Percentiles rank a stretch among this genome's conserved stretches.
phyloP scores from a whole-genome alignment of 306 rosid species.

The Geum urbanum region DNA sequence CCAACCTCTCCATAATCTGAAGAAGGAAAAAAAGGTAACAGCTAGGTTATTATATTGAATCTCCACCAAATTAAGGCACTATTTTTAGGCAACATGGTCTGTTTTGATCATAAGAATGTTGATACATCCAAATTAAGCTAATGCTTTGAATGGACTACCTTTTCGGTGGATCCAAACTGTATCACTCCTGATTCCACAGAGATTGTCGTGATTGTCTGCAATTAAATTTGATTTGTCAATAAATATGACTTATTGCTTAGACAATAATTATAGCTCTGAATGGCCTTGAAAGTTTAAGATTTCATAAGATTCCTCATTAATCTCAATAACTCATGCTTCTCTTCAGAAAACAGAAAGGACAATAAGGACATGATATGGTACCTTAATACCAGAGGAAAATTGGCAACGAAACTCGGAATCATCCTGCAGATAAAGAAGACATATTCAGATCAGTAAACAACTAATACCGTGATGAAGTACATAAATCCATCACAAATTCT shows the following conservation, averaged over 20 bases:
- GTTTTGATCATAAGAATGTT: neutral
- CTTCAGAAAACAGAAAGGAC: neutral
- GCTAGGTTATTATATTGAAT: conserved; percentile 2
- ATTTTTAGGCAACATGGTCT: conserved; percentile 3
- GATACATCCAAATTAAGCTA: neutral
- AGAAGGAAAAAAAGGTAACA: conserved; percentile 17
- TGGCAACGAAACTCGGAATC: conserved; percentile 45
- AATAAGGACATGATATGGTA: conserved; percentile 22
- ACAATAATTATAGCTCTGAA: conserved; percentile 4
- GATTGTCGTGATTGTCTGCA: conserved; percentile 66
- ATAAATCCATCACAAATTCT: neutral
- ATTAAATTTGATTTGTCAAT: conserved; percentile 28
- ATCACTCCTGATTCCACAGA: conserved; percentile 64
- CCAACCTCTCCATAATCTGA: conserved; percentile 52
- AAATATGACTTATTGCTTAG: conserved; percentile 15
- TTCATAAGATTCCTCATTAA: conserved; percentile 8
- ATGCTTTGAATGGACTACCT: conserved; percentile 39
- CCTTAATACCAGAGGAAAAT: conserved; percentile 75
- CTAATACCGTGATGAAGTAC: neutral
- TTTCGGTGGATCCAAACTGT: conserved; percentile 69
- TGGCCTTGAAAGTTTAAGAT: conserved; percentile 4
- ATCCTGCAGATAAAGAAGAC: conserved; percentile 35
- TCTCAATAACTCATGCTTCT: neutral
- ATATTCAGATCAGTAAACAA: conserved; percentile 15
- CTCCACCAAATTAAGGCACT: neutral